Evolutionary conservation across 1,284 basidiomycete genomes (phyloP).

Genomic region (Chalciporus sp.): DNA sequence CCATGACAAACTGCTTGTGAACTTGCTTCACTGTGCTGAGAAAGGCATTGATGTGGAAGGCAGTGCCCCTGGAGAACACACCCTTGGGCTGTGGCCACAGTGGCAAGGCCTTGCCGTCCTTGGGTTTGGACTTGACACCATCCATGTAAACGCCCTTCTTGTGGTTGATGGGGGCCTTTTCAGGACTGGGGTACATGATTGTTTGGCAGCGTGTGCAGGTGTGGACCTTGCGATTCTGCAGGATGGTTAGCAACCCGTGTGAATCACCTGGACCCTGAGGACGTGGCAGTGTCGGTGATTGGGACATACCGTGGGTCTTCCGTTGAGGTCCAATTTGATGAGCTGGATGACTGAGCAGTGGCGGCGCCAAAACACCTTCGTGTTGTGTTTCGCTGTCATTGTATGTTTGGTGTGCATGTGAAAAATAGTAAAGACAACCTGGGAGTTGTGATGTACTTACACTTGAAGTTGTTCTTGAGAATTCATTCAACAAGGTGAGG

Average conservation of each 20-base stretch:
- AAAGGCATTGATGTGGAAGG: background rate
- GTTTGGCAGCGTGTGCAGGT: conserved; percentile 2
- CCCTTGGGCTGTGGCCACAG: conserved; percentile 5
- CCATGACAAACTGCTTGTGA: background rate
- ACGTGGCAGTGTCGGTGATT: too few relatives aligned
- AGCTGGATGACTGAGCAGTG: background rate
- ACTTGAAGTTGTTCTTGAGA: background rate
- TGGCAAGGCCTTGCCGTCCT: background rate
- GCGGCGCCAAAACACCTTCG: background rate
- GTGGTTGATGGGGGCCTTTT: conserved; percentile 3
- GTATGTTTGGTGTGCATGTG: background rate
- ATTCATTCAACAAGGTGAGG: background rate
- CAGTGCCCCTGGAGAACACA: background rate
- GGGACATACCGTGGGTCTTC: too few relatives aligned
- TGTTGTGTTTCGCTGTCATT: background rate
- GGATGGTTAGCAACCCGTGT: too few relatives aligned
- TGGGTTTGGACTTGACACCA: background rate
- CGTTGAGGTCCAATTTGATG: too few relatives aligned
- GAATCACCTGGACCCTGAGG: too few relatives aligned
- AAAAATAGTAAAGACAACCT: background rate
- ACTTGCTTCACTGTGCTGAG: background rate
- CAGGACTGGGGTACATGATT: background rate
- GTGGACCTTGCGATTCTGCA: background rate
- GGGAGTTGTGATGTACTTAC: background rate
- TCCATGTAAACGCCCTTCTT: background rate